phyloP scores from a whole-genome alignment of 768 basidiomycete species.

The Tubosaeta sp. region DNA sequence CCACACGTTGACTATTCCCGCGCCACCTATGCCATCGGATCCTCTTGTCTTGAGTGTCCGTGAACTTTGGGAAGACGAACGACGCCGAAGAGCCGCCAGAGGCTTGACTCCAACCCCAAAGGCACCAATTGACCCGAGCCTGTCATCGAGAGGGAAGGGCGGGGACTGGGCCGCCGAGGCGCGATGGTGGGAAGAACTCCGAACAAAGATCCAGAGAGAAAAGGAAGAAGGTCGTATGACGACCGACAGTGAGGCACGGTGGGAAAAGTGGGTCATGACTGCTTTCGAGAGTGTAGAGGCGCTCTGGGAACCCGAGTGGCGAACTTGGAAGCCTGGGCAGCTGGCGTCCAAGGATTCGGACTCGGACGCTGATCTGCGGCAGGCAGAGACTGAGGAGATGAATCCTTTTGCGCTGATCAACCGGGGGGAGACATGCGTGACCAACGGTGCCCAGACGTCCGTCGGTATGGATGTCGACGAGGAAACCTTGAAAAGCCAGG shows the following conservation, averaged over 20 bases:
- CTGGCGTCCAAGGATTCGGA: constrained; percentile 10
- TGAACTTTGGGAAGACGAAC: constrained; percentile 96
- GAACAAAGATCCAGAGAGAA: constrained; percentile 53
- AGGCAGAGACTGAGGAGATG: constrained; percentile 12
- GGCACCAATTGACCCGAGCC: constrained; percentile 67
- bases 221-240: constrained; percentile 24
- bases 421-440: constrained; percentile 14
- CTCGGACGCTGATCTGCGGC: constrained; percentile 10
- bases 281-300: constrained; percentile 88
- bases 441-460: background rate
- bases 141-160: constrained; percentile 51
- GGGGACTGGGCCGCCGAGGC: constrained; percentile 70
- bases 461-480: constrained; percentile 31
- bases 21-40: constrained; percentile 48
- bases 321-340: constrained; percentile 49
- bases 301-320: constrained; percentile 68
- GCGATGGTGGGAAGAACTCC: constrained; percentile 72
- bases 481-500: constrained; percentile 30
- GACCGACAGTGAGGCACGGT: constrained; percentile 32
- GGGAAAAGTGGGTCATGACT: constrained; percentile 80
- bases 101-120: constrained; percentile 73
- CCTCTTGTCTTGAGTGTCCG: constrained; percentile 84
- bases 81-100: constrained; percentile 58
- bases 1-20: constrained; percentile 60
- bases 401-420: constrained; percentile 25